Evolutionary conservation across 441 rosid species (phyloP), one percentile per base, ranked within the genome.

Genomic region (Croton setiger): DNA sequence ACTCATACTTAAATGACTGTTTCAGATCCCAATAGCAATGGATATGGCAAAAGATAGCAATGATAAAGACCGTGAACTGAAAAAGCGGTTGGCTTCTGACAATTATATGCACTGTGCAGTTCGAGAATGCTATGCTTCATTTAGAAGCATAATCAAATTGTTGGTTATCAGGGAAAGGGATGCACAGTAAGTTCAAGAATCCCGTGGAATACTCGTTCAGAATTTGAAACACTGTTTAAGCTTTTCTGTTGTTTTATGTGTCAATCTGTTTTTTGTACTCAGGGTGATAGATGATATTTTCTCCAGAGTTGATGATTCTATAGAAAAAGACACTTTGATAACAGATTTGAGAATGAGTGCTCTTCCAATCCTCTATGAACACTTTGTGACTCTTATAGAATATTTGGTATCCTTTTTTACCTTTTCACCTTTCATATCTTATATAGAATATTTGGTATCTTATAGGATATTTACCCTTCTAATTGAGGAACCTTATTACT

Each of bases 31-130:
- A 68, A 91, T 96, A 76, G 99, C 99, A 12, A 74, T 96, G 65
- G 99, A 96, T 82, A 96, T 96, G 99, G 99, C 99, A 23, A 96
- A 96, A 79, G 99, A 91, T 78, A 96, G 99, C 77, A 84, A 82
- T 78, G 95, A 94, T 9, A 89, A 90, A 74, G 99, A 91, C 70
- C 79, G 83, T 66, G 99, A 96, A 85, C 88, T 96, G 70, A 87
- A 64, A 76, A 96, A 91, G 84, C 86, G 97, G 82, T 84, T 96
- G 75, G 86, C 74, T 62, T 51, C 64, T 44, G 97, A 93, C 79
- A 20, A 33, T 45, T 96, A 96, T 76, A 96, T 88, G 99, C 84
- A 78, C 63, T 91, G 94, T 75, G 99, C 99, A 73, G 92, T 96
- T 74, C 74, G 82, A 63, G 98, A 96, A 76, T 96, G 99, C 85